Evolutionary conservation across 1,284 basidiomycete genomes (phyloP).

Genomic region (Chiua sp.): DNA sequence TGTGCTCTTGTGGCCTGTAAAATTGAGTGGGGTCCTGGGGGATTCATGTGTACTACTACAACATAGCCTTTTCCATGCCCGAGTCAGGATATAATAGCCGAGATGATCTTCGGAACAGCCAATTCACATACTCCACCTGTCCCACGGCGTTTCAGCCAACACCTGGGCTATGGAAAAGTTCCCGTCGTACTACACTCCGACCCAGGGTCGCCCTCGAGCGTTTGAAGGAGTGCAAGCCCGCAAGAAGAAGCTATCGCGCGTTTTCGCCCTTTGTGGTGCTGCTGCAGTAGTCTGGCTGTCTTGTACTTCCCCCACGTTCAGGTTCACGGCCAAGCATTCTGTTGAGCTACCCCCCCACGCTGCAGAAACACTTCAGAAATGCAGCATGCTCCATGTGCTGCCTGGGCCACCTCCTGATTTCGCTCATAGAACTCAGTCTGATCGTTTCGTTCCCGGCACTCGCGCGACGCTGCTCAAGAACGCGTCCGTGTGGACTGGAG

Average conservation of each 20-base stretch:
- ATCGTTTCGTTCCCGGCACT: slow-evolving; percentile 64
- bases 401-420: slow-evolving; percentile 43
- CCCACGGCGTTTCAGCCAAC: background rate
- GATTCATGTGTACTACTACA: no score
- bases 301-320: slow-evolving; percentile 16
- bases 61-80: no score
- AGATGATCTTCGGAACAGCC: no score
- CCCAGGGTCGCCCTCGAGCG: background rate
- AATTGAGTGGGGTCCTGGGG: no score
- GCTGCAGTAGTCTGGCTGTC: slow-evolving; percentile 24
- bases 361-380: slow-evolving; percentile 33
- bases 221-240: slow-evolving; percentile 12
- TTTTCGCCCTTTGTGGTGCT: slow-evolving; percentile 24
- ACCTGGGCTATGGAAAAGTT: slow-evolving; percentile 34
- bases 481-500: slow-evolving; percentile 76
- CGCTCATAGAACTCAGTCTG: slow-evolving; percentile 51
- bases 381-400: slow-evolving; percentile 31
- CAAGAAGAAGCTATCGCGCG: slow-evolving; percentile 16
- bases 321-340: slow-evolving; percentile 3
- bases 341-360: slow-evolving; percentile 33
- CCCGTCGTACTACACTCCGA: slow-evolving; percentile 21
- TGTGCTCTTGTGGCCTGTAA: no score
- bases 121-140: no score
- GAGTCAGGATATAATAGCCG: no score
- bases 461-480: slow-evolving; percentile 63